Conservation (phyloP, 495 filamentous ascomycete species). For the Hypomontagnella submonticulosa region DNA sequence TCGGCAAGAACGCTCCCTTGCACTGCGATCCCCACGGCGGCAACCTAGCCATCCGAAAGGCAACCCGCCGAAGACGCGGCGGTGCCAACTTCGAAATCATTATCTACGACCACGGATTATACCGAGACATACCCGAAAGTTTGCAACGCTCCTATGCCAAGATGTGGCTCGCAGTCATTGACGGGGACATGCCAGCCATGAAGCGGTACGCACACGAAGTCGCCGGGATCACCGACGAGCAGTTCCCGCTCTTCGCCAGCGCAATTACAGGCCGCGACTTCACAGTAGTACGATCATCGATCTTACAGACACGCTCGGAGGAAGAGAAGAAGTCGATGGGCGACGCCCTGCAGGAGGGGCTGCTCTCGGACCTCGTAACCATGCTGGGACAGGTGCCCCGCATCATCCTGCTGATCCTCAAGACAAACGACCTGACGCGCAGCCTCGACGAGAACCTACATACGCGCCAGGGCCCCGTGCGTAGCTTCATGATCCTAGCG, state of each 20-base stretch:
- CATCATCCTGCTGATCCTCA: constrained; percentile 93
- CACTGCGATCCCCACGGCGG: constrained; percentile 99
- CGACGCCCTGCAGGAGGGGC: constrained; percentile 82
- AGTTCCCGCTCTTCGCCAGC: constrained; percentile 95
- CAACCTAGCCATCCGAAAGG: constrained; percentile 91
- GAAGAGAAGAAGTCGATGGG: constrained; percentile 86
- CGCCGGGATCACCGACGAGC: constrained; percentile 87
- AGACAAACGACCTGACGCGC: constrained; percentile 97
- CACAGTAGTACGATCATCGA: constrained; percentile 72
- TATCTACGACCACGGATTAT: constrained; percentile 97
- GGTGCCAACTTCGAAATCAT: constrained; percentile 94
- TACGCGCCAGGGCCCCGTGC: constrained; percentile 85
- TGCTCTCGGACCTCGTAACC: constrained; percentile 87
- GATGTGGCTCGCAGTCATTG: constrained; percentile 95
- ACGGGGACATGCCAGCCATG: constrained; percentile 84
- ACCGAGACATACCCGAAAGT: constrained; percentile 85
- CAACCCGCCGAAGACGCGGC: constrained; percentile 59
- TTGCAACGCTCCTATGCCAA: constrained; percentile 92
- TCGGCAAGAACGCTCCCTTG: constrained; percentile 85
- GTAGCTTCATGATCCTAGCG: constrained; percentile 93
- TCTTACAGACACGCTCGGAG: constrained; percentile 67
- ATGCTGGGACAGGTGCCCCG: constrained; percentile 88
- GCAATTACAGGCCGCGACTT: constrained; percentile 97
- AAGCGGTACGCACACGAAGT: constrained; percentile 88
- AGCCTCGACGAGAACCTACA: constrained; percentile 94